Conservation (phyloP, 768 basidiomycete species). For the Omphalotus guepiniiformis region DNA sequence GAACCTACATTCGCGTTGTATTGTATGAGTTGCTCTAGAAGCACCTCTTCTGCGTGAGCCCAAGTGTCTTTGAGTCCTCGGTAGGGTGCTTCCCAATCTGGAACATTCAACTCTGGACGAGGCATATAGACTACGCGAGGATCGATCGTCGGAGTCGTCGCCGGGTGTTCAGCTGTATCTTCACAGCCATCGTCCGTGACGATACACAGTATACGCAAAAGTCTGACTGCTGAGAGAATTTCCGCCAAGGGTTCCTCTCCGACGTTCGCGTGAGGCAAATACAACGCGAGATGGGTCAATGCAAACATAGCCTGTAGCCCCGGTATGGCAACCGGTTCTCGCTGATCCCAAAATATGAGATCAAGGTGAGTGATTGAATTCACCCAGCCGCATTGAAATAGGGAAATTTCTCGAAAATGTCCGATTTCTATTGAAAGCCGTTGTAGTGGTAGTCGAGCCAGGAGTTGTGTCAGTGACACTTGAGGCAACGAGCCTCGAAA, state of each 20-base stretch:
- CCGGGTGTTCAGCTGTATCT: background rate
- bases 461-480: slow-evolving; percentile 14
- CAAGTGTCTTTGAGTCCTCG: slow-evolving; percentile 23
- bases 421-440: slow-evolving; percentile 32
- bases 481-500: slow-evolving; percentile 17
- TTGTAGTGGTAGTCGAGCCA: slow-evolving; percentile 24
- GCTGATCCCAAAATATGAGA: slow-evolving; percentile 31
- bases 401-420: slow-evolving; percentile 24
- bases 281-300: slow-evolving; percentile 30
- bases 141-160: slow-evolving; percentile 11
- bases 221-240: slow-evolving; percentile 23
- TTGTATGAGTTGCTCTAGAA: slow-evolving; percentile 5
- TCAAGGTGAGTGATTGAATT: slow-evolving; percentile 32
- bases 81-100: slow-evolving; percentile 32
- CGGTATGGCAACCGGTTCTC: slow-evolving; percentile 20
- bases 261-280: background rate
- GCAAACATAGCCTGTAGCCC: slow-evolving; percentile 22
- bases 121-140: slow-evolving; percentile 28
- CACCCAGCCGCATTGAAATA: slow-evolving; percentile 20
- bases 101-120: slow-evolving; percentile 27
- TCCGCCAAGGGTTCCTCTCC: slow-evolving; percentile 10
- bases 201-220: slow-evolving; percentile 23
- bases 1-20: background rate
- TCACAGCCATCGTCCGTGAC: slow-evolving; percentile 23
- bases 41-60: slow-evolving; percentile 28